Evolutionary conservation across 805 yeast genomes (phyloP), one percentile per base, ranked within the genome.

Genomic region (Candida railenensis): DNA sequence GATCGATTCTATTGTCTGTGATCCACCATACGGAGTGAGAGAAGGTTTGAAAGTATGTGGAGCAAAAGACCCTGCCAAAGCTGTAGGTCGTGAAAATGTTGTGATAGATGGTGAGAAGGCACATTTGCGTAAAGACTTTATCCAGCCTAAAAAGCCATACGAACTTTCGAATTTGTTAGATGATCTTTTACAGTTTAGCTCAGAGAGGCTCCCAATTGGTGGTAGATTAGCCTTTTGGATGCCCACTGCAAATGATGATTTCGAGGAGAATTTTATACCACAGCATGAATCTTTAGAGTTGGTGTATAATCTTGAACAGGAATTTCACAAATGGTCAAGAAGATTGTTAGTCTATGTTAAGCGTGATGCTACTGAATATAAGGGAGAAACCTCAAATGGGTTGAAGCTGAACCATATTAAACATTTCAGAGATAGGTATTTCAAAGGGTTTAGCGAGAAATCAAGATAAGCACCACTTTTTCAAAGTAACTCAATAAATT

Each of bases 11-110:
- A 92, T 94, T 3, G 80, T 92, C 1, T 90, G 97, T 61, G 99
- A 94, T 66, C 99, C 99, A 2, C 99, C 99, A 0, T 94, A 94
- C 63, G 99, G 99, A 11, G 95, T 94, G 2, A 76, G 99, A 55
- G 99, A 94, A 64, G 96, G 98, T 3, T 78, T 94, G 45, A 90
- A 89, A 62, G 96, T 90, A 0, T 81, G 96, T 46, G 99, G 99
- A 3, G 87, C 95, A 3, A 82, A 78, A 52, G 66, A 77, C 50
- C 78, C 84, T 43, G 83, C 84, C 2, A 81, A 78, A 56, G 85
- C 85, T 37, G 78, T 69, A 8, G 96, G 92, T 0, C 80, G 88
- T 55, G 96, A 89, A 58, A 67, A 78, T 37, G 71, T 85, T 2
- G 74, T 82, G n/a, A 87, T 89, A 21, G 84, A 87, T 51, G 96